Percentiles rank a stretch among this genome's conserved stretches.
phyloP scores from a whole-genome alignment of 108 stramenopile species.

The Nannochloropsis oceanica region DNA sequence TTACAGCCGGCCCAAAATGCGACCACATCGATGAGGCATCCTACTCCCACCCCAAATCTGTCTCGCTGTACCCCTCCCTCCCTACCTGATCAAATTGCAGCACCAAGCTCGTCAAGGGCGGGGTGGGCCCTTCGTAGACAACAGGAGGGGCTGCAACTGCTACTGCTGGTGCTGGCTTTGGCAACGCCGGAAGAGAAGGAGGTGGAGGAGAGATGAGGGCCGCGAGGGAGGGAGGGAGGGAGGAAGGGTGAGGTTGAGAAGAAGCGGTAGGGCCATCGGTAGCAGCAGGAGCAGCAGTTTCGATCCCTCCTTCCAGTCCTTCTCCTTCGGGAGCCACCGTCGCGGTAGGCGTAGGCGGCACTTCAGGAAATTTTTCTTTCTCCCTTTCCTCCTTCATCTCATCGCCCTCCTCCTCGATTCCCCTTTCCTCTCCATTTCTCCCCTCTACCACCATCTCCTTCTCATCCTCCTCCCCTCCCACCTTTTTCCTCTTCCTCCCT shows the following conservation, averaged over 20 bases:
- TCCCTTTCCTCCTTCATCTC: neutral
- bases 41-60: neutral
- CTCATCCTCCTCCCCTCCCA: neutral
- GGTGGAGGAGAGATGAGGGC: neutral
- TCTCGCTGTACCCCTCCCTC: neutral
- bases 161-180: neutral
- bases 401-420: neutral
- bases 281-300: neutral
- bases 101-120: neutral
- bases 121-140: neutral
- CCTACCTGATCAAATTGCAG: neutral
- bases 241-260: neutral
- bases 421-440: neutral
- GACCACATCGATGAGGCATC: neutral
- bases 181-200: neutral
- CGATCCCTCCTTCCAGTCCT: too few relatives aligned
- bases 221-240: neutral
- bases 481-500: neutral
- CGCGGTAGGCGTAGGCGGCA: too few relatives aligned
- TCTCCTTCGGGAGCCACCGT: too few relatives aligned
- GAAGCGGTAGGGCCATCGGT: neutral
- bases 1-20: neutral
- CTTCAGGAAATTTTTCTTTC: constrained; percentile 54
- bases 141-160: neutral
- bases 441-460: neutral